These are phyloP conservation scores for Asterella californica DNA, from an alignment of 225 moss, liverwort and hornwort species.

Conservation along the genomic window DNA sequence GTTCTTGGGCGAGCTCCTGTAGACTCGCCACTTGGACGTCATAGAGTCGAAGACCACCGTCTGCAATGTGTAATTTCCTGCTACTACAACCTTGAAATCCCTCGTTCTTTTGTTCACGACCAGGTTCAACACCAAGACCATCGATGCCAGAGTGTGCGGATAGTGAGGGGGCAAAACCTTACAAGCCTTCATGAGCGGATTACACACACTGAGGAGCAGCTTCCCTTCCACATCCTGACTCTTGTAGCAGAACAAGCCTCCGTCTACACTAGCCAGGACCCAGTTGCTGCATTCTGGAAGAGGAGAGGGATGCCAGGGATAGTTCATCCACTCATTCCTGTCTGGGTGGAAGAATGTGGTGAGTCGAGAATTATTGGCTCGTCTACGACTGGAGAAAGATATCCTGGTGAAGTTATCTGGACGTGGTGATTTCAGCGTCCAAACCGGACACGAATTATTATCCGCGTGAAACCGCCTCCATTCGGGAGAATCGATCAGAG, in stretches of 20 bases:
- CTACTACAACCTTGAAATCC: neutral
- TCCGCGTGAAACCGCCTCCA: conserved; percentile 5
- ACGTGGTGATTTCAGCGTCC: conserved; percentile 3
- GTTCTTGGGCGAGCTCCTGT: conserved; percentile 4
- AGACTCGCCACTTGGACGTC: neutral
- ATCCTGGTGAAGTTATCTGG: conserved; percentile 4
- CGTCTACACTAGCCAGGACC: neutral
- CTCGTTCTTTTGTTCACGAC: neutral
- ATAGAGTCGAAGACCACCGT: conserved; percentile 1
- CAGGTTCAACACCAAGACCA: neutral
- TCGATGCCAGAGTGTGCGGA: neutral
- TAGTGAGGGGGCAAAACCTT: neutral
- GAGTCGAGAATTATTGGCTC: neutral
- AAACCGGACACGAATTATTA: neutral
- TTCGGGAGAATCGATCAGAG: neutral
- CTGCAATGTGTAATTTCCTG: conserved; percentile 1
- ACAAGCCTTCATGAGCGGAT: neutral
- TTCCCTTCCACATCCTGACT: conserved; percentile 2
- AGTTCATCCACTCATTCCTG: neutral
- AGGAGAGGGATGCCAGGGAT: neutral
- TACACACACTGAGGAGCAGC: neutral
- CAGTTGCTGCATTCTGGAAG: neutral
- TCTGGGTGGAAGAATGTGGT: neutral
- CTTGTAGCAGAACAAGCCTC: conserved; percentile 6
- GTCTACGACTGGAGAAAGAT: conserved; percentile 1